phyloP scores from a whole-genome alignment of 257 asterid species.

The Galeopsis tetrahit region DNA sequence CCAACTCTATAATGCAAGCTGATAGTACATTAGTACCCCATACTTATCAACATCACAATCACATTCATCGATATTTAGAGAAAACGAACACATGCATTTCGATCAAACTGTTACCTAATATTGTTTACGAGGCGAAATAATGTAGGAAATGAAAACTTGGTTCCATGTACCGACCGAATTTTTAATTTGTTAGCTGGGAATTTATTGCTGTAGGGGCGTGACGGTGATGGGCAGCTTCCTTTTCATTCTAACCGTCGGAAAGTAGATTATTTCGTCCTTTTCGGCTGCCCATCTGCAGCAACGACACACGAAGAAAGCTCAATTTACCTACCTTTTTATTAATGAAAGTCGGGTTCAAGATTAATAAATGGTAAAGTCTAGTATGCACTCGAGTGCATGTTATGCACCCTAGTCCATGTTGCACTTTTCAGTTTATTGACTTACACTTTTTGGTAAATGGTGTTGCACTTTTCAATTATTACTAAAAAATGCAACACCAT shows the following conservation, averaged over 20 bases:
- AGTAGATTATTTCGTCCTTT: constrained; percentile 77
- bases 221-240: constrained; percentile 87
- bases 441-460: too few relatives aligned
- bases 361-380: too few relatives aligned
- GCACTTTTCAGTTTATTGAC: too few relatives aligned
- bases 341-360: not conserved
- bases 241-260: constrained; percentile 91
- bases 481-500: too few relatives aligned
- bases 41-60: constrained; percentile 24
- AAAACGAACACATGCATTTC: not conserved
- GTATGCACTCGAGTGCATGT: too few relatives aligned
- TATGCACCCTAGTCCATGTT: too few relatives aligned
- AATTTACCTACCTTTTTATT: constrained; percentile 37
- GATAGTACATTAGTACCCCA: constrained; percentile 13
- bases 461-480: too few relatives aligned
- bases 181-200: constrained; percentile 29
- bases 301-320: constrained; percentile 36
- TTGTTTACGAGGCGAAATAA: not conserved
- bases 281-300: constrained; percentile 79
- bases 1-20: constrained; percentile 39
- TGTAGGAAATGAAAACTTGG: constrained; percentile 1
- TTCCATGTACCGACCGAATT: constrained; percentile 26
- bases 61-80: not conserved
- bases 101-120: constrained; percentile 18
- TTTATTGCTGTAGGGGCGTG: constrained; percentile 55